phyloP scores from a whole-genome alignment of 2,329 filamentous ascomycete genomes.

The Pestalotiopsis sp. region DNA sequence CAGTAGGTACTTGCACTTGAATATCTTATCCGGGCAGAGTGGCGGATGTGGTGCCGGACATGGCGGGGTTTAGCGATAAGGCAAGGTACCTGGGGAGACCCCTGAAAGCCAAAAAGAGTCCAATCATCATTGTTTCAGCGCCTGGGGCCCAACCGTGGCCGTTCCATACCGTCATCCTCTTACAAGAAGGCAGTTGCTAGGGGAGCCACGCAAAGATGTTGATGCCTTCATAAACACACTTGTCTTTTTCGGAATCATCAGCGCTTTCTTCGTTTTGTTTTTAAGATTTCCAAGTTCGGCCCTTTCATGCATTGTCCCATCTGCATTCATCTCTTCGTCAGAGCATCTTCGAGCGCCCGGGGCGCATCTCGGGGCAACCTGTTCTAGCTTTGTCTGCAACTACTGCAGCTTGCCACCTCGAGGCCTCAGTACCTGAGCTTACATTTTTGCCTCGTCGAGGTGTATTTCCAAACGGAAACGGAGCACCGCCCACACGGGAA shows the following conservation, averaged over 20 bases:
- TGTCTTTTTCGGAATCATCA: neutral
- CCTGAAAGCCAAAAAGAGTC: neutral
- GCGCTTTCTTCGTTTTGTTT: neutral
- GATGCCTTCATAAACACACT: neutral
- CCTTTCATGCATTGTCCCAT: neutral
- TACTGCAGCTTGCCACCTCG: neutral
- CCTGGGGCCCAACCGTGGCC: slow-evolving; percentile 3
- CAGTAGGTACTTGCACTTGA: neutral
- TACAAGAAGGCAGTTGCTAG: neutral
- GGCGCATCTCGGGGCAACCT: neutral
- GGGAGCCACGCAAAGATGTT: slow-evolving; percentile 9
- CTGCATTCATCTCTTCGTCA: neutral
- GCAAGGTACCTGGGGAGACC: neutral
- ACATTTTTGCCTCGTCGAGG: neutral
- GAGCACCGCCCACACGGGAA: too few species aligned
- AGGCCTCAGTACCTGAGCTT: neutral
- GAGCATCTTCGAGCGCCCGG: neutral
- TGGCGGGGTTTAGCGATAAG: slow-evolving; percentile 21
- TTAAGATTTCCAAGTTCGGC: neutral
- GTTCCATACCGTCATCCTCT: slow-evolving; percentile 7
- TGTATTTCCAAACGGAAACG: neutral
- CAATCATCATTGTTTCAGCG: slow-evolving; percentile 12
- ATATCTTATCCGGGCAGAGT: too few species aligned
- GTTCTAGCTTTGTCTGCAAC: neutral
- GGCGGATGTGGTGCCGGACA: slow-evolving; percentile 20